These are phyloP conservation scores for Coprinopsis strossmayeri DNA, from an alignment of 768 basidiomycete species.

Conservation along the genomic window DNA sequence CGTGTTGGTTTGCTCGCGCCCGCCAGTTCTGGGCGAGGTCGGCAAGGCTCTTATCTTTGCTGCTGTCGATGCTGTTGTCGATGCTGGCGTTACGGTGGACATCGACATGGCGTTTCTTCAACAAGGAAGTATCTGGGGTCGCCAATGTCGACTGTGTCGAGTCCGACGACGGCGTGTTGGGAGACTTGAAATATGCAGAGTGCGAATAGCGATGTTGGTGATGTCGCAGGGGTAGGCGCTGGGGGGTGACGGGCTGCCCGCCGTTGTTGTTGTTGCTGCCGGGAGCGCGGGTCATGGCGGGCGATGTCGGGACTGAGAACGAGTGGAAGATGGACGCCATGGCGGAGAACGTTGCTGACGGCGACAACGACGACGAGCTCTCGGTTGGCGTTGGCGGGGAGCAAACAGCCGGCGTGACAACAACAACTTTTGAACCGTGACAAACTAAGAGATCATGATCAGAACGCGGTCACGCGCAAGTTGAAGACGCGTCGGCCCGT, in stretches of 20 bases:
- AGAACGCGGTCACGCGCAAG: constrained; percentile 8
- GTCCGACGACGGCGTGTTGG: constrained; percentile 57
- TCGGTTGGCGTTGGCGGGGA: constrained; percentile 9
- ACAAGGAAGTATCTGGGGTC: constrained; percentile 46
- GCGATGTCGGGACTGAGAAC: constrained; percentile 42
- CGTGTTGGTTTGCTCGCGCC: constrained; percentile 62
- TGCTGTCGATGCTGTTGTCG: constrained; percentile 11
- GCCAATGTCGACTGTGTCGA: constrained; percentile 49
- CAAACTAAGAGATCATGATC: background rate
- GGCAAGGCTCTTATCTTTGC: constrained; percentile 44
- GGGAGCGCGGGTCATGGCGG: constrained; percentile 33
- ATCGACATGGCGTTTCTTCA: constrained; percentile 37
- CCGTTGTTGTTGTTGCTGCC: constrained; percentile 6
- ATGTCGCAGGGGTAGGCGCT: constrained; percentile 40
- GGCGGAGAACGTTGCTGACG: constrained; percentile 2
- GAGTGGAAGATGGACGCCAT: constrained; percentile 18
- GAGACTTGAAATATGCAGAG: constrained; percentile 44
- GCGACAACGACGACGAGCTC: constrained; percentile 6
- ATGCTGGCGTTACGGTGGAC: constrained; percentile 22
- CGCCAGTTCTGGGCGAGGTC: constrained; percentile 69
- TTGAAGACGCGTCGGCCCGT: background rate
- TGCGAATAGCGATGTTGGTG: constrained; percentile 39
- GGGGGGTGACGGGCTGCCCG: constrained; percentile 56
- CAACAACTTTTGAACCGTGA: constrained; percentile 6
- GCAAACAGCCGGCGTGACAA: constrained; percentile 9